phyloP scores from a whole-genome alignment of 768 basidiomycete genomes.

The Gymnopilus junonius region DNA sequence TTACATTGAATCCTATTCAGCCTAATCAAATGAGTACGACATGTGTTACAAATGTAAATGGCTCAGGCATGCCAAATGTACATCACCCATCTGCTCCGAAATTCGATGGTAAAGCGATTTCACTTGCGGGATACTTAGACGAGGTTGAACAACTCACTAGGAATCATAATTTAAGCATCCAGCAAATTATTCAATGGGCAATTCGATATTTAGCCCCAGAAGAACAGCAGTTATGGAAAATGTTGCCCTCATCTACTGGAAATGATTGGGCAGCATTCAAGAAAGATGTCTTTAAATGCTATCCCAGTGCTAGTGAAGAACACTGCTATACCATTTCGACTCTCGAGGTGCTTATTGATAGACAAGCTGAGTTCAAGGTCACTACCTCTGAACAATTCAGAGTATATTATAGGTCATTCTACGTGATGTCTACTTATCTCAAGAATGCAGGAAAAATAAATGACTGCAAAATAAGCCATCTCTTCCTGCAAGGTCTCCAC shows the following conservation, averaged over 20 bases:
- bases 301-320: constrained; percentile 4
- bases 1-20: not conserved
- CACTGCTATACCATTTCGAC: not conserved
- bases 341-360: constrained; percentile 4
- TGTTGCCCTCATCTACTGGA: not conserved
- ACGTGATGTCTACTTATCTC: not conserved
- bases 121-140: not conserved
- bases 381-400: not conserved
- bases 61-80: not conserved
- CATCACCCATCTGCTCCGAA: constrained; percentile 7
- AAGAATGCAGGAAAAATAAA: not conserved
- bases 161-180: not conserved
- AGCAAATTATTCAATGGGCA: constrained; percentile 3
- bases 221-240: constrained; percentile 1
- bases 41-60: not conserved
- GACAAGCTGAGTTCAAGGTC: not conserved
- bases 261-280: constrained; percentile 3
- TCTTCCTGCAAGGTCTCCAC: not conserved
- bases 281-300: not conserved
- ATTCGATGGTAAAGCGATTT: too few species aligned
- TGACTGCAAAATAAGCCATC: not conserved
- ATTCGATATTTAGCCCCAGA: not conserved
- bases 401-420: constrained; percentile 5
- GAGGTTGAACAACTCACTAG: constrained; percentile 6
- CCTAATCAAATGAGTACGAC: not conserved